Conservation (phyloP, 768 basidiomycete species). For the Mycena leptocephala region DNA sequence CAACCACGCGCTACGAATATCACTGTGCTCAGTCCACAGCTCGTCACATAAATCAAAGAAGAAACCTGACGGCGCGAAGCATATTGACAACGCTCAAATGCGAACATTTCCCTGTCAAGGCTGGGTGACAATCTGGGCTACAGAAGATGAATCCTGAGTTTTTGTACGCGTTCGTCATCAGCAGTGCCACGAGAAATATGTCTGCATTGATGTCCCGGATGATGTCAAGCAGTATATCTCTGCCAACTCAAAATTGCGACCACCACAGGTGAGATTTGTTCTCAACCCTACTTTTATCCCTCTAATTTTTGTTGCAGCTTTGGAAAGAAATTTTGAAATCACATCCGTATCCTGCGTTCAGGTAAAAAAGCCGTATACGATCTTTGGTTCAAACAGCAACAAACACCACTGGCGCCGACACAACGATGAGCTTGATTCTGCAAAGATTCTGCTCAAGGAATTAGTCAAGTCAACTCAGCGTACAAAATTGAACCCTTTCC, state of each 20-base stretch:
- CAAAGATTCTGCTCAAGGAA: conserved; percentile 27
- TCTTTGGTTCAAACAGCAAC: conserved; percentile 15
- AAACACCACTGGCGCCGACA: conserved; percentile 26
- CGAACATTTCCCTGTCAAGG: conserved; percentile 34
- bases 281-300: not conserved
- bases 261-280: conserved; percentile 27
- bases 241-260: conserved; percentile 9
- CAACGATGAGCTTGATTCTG: conserved; percentile 34
- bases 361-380: conserved; percentile 22
- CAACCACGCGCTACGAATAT: not conserved
- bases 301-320: not conserved
- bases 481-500: not conserved
- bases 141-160: not conserved
- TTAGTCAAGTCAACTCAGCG: not conserved
- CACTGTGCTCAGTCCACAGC: not conserved
- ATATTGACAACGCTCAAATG: conserved; percentile 32
- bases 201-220: conserved; percentile 29
- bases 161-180: conserved; percentile 24
- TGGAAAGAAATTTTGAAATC: conserved; percentile 35
- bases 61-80: conserved; percentile 7
- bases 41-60: conserved; percentile 30
- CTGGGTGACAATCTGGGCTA: conserved; percentile 30
- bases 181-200: conserved; percentile 38
- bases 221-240: conserved; percentile 27
- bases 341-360: conserved; percentile 29